phyloP scores from a whole-genome alignment of 805 yeast species.

The Nakazawaea peltata region DNA sequence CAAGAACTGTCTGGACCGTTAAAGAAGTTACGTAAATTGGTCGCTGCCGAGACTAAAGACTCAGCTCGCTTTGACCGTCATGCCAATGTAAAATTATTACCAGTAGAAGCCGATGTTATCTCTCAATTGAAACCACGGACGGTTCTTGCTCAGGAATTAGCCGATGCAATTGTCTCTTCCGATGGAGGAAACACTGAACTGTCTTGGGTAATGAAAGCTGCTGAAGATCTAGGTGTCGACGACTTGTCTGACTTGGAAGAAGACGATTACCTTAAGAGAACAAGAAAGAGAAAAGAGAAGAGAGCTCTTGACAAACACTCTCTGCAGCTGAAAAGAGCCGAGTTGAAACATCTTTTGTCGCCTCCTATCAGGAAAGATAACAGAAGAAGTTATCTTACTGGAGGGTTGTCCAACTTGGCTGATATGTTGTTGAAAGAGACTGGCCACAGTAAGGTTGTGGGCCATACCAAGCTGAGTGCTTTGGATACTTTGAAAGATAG shows the following conservation, averaged over 20 bases:
- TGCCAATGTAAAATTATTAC: constrained; percentile 56
- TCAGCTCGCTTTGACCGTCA: constrained; percentile 13
- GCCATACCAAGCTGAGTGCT: constrained; percentile 63
- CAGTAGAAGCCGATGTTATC: constrained; percentile 69
- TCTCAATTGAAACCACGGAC: constrained; percentile 65
- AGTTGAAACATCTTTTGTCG: constrained; percentile 44
- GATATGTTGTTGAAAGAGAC: constrained; percentile 60
- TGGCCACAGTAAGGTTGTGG: constrained; percentile 57
- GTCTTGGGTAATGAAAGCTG: constrained; percentile 82
- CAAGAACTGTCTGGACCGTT: constrained; percentile 89
- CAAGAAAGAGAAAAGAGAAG: constrained; percentile 45
- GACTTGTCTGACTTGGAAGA: constrained; percentile 60
- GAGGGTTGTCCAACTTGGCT: constrained; percentile 73
- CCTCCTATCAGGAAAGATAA: constrained; percentile 52
- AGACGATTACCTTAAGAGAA: constrained; percentile 58
- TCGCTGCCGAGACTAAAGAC: constrained; percentile 24
- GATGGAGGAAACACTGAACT: constrained; percentile 54
- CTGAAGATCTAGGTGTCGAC: constrained; percentile 86
- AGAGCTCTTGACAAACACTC: constrained; percentile 47
- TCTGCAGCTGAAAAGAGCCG: constrained; percentile 33
- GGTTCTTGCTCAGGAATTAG: constrained; percentile 60
- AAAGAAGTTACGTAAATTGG: constrained; percentile 57
- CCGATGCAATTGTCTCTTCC: constrained; percentile 59
- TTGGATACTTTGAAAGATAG: constrained; percentile 43
- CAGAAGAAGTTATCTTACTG: constrained; percentile 69